Evolutionary conservation across 768 basidiomycete genomes (phyloP).

Genomic region (Rhodotorula diobovata): DNA sequence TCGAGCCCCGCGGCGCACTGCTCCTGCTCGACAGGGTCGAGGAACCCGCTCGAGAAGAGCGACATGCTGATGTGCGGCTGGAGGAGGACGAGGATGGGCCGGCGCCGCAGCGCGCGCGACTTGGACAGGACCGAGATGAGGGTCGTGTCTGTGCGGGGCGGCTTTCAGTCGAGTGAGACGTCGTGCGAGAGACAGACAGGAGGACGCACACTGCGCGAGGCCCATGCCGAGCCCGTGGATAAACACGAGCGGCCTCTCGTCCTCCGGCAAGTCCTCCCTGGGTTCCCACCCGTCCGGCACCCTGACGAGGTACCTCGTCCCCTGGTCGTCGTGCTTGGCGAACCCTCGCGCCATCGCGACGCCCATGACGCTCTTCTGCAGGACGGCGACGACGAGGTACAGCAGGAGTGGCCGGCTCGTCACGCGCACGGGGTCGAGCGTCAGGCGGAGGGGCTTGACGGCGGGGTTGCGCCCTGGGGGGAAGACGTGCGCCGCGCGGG

Average conservation of each 20-base stretch:
- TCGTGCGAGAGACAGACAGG: too few species aligned
- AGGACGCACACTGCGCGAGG: conserved; percentile 49
- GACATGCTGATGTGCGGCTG: conserved; percentile 84
- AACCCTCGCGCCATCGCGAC: conserved; percentile 35
- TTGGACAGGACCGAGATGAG: conserved; percentile 60
- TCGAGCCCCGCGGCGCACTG: conserved; percentile 61
- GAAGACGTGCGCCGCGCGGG: conserved; percentile 35
- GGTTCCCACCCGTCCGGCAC: conserved; percentile 65
- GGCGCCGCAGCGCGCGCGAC: conserved; percentile 54
- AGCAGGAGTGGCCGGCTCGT: conserved; percentile 61
- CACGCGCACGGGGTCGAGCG: conserved; percentile 70
- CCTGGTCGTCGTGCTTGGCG: conserved; percentile 6
- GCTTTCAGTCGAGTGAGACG: neutral
- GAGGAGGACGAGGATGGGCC: conserved; percentile 70
- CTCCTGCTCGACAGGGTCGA: conserved; percentile 64
- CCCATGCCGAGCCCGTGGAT: conserved; percentile 86
- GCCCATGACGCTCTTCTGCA: conserved; percentile 28
- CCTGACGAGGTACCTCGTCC: conserved; percentile 70
- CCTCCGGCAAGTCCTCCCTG: conserved; percentile 47
- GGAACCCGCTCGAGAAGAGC: conserved; percentile 69
- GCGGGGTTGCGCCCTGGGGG: conserved; percentile 20
- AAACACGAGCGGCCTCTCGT: conserved; percentile 65
- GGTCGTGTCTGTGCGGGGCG: conserved; percentile 49
- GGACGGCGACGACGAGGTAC: conserved; percentile 44
- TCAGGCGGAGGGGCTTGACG: conserved; percentile 61